Percentiles rank a stretch among this genome's conserved stretches.
Conservation (phyloP, 78 protist species). For the Emiliania huxleyi region DNA sequence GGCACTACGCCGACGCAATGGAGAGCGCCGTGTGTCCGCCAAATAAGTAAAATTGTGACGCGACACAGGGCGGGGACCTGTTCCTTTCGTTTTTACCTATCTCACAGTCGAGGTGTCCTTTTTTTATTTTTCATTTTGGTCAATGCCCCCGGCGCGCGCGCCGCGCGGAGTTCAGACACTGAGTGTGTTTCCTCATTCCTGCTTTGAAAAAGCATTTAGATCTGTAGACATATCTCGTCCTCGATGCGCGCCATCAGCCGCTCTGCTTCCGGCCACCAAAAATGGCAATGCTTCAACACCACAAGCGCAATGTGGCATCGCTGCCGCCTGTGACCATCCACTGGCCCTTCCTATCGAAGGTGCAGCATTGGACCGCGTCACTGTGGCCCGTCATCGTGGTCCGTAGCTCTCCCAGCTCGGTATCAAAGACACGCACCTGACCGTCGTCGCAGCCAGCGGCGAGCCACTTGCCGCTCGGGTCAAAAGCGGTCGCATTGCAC, state of each 20-base stretch:
- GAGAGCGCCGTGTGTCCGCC: background rate
- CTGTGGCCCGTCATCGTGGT: conserved; percentile 1
- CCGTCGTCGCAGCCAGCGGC: conserved; percentile 28
- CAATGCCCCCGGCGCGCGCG: no score
- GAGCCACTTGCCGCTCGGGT: conserved; percentile 21
- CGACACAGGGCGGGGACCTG: no score
- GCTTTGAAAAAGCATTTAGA: no score
- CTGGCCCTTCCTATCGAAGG: background rate
- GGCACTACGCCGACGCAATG: background rate
- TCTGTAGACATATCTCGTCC: no score
- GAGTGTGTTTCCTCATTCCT: no score
- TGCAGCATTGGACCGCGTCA: conserved; percentile 49
- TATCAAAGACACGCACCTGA: background rate
- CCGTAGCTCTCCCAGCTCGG: background rate
- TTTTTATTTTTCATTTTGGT: no score
- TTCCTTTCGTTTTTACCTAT: no score
- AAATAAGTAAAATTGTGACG: no score
- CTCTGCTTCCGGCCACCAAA: no score
- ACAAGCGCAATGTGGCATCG: conserved; percentile 17
- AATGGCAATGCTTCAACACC: conserved; percentile 35
- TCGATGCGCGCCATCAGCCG: no score
- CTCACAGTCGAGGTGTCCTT: no score
- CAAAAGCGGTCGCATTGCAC: conserved; percentile 36
- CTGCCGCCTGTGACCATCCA: conserved; percentile 9
- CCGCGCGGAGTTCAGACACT: no score